Percentiles rank a stretch among this genome's conserved stretches.
phyloP scores from a whole-genome alignment of 257 asterid genomes.

The Ligustrum vulgare region DNA sequence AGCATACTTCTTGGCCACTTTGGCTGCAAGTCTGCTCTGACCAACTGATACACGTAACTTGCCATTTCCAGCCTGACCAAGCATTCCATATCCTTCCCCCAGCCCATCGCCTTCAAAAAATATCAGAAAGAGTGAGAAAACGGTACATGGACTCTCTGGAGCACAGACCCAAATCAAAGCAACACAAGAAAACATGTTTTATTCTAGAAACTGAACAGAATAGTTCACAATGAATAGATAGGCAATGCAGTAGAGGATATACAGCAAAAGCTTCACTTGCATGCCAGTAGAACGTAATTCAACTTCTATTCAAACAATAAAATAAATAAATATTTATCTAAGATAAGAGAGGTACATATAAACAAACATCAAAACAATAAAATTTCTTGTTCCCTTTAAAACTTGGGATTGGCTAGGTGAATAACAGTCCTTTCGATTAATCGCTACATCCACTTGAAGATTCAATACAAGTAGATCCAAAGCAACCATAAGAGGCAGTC shows the following conservation, averaged over 20 bases:
- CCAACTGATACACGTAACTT: slow-evolving; percentile 84
- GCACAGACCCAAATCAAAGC: neutral
- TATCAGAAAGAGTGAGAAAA: slow-evolving; percentile 4
- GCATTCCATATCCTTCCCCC: slow-evolving; percentile 99
- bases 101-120: slow-evolving; percentile 85
- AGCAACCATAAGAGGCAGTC: neutral
- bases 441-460: neutral
- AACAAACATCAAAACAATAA: neutral
- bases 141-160: neutral
- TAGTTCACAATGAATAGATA: neutral
- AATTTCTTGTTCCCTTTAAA: neutral
- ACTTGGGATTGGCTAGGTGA: neutral
- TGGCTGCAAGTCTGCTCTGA: slow-evolving; percentile 82
- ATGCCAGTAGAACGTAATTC: neutral
- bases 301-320: no score
- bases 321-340: no score
- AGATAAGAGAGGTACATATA: neutral
- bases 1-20: slow-evolving; percentile 83
- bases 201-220: neutral
- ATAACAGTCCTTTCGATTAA: neutral
- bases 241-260: neutral
- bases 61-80: slow-evolving; percentile 97
- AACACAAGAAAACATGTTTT: neutral
- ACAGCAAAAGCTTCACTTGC: neutral
- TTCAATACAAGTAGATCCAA: neutral